phyloP scores from a whole-genome alignment of 2,329 filamentous ascomycete species.

The Neofusicoccum umdonicola region DNA sequence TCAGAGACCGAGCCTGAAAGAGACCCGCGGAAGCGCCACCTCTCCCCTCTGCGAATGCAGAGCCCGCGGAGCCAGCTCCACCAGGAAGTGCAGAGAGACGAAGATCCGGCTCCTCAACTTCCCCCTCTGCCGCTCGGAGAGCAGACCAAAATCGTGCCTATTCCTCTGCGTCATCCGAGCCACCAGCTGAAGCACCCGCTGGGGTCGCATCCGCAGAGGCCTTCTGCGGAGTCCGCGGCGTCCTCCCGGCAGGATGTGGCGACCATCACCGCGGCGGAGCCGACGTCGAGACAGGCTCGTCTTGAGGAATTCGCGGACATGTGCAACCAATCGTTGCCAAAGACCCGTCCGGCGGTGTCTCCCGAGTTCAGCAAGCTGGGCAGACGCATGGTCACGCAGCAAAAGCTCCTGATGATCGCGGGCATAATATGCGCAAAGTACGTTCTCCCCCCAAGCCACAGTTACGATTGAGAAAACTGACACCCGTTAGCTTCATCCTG shows the following conservation, averaged over 20 bases:
- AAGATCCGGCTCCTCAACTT: neutral
- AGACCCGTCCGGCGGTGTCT: constrained; percentile 1
- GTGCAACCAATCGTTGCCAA: neutral
- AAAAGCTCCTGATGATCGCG: neutral
- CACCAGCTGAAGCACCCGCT: constrained; percentile 2
- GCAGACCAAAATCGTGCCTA: neutral
- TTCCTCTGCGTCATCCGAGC: constrained; percentile 1
- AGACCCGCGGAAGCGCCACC: neutral
- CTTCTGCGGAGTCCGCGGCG: neutral
- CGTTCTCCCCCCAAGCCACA: neutral
- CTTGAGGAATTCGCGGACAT: neutral
- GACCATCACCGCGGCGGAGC: neutral
- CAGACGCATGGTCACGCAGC: neutral
- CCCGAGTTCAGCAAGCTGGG: constrained; percentile 6
- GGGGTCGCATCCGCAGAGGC: neutral
- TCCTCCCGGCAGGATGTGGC: constrained; percentile 5
- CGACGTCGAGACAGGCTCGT: neutral
- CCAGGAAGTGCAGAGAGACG: neutral
- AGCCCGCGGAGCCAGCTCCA: neutral
- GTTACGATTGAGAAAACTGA: neutral
- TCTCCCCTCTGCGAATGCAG: neutral
- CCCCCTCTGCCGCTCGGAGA: neutral
- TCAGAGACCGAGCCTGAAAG: neutral
- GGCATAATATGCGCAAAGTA: constrained; percentile 12
- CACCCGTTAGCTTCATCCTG: constrained; percentile 15